These are phyloP conservation scores for Pyrus pyrifolia DNA, from an alignment of 306 rosid genomes.

Conservation along the genomic window DNA sequence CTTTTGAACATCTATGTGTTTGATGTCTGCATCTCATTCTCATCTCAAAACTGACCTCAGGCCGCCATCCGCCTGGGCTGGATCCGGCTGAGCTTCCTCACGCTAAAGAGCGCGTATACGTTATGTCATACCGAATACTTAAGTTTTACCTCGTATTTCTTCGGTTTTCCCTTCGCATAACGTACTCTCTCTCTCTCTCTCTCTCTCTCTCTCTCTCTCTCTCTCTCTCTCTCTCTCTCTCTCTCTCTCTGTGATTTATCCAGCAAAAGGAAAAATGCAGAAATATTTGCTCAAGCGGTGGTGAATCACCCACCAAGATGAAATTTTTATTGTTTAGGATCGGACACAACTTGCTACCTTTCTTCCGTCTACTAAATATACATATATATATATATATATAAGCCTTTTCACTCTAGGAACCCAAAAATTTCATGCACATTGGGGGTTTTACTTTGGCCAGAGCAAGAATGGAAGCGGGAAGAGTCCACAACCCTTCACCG, in stretches of 20 bases:
- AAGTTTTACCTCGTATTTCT: not conserved
- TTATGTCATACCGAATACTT: not conserved
- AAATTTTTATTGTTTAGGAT: not conserved
- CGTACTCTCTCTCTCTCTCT: too few species aligned
- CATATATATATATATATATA: too few species aligned
- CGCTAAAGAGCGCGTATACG: not conserved
- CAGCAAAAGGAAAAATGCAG: not conserved
- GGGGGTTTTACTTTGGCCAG: constrained; percentile 78
- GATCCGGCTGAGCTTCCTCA: not conserved
- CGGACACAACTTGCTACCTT: not conserved
- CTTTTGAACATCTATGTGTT: not conserved
- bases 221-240: too few species aligned
- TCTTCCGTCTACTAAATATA: not conserved
- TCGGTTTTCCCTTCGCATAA: not conserved
- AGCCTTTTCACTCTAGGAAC: constrained; percentile 24
- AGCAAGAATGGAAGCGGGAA: constrained; percentile 89
- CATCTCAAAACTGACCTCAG: not conserved
- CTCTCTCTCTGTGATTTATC: not conserved
- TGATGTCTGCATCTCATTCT: not conserved
- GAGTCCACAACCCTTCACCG: constrained; percentile 93
- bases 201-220: not conserved
- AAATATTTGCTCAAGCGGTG: not conserved
- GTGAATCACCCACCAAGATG: not conserved
- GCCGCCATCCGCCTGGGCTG: not conserved
- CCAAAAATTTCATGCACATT: constrained; percentile 82